These are phyloP conservation scores for Lepidium didymum DNA, from an alignment of 345 rosid species.

Conservation along the genomic window DNA sequence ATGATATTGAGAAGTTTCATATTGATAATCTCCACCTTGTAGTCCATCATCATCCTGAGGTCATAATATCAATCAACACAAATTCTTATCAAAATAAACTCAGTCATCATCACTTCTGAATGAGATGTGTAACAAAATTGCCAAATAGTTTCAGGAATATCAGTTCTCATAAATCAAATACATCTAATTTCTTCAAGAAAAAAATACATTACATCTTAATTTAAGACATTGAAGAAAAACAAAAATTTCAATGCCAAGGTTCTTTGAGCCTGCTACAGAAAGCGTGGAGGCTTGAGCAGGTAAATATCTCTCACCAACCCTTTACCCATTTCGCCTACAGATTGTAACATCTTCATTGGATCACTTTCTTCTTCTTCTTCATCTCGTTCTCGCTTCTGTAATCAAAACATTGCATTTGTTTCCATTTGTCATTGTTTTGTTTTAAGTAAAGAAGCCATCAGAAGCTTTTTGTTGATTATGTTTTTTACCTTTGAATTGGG, in stretches of 20 bases:
- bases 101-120: no score
- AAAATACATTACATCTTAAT: no score
- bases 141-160: no score
- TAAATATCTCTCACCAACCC: constrained; percentile 70
- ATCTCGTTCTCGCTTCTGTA: constrained; percentile 64
- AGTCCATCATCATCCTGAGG: constrained; percentile 94
- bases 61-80: constrained; percentile 22
- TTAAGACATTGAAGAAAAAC: no score
- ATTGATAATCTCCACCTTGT: constrained; percentile 94
- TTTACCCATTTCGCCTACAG: constrained; percentile 67
- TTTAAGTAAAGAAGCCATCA: background rate
- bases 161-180: no score
- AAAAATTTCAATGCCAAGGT: no score
- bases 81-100: background rate
- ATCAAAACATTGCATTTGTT: constrained; percentile 1
- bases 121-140: no score
- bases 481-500: constrained; percentile 49
- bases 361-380: constrained; percentile 37
- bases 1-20: background rate
- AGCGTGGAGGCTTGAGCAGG: constrained; percentile 55
- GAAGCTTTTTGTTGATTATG: background rate
- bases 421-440: background rate
- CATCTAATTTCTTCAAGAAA: no score
- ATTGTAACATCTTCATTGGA: constrained; percentile 46
- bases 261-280: background rate